Conservation (phyloP, 169 alveolate species). For the Babesia bovis region DNA sequence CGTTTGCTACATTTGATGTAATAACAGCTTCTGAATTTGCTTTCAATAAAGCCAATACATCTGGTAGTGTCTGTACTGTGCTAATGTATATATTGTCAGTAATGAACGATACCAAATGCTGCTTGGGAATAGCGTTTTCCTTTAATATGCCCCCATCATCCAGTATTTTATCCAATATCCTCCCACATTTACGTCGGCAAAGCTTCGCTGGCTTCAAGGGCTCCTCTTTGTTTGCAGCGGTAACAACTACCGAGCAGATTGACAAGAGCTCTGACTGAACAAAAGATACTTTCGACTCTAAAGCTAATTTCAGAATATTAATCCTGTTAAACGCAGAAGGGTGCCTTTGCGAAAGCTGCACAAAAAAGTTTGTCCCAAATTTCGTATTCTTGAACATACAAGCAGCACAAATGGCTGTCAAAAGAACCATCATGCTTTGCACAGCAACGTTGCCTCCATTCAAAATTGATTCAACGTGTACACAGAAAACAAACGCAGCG, state of each 20-base stretch:
- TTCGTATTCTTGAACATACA: slow-evolving; percentile 12
- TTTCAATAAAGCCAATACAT: background rate
- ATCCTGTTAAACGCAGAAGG: slow-evolving; percentile 23
- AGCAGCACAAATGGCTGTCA: slow-evolving; percentile 13
- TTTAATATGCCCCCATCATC: background rate
- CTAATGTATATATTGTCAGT: slow-evolving; percentile 15
- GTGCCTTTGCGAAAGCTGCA: slow-evolving; percentile 27
- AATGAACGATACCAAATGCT: background rate
- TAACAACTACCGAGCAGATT: slow-evolving; percentile 7
- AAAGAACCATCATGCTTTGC: slow-evolving; percentile 27
- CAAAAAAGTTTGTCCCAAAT: slow-evolving; percentile 34
- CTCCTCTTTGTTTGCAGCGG: background rate
- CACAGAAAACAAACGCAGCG: background rate
- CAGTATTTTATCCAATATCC: background rate
- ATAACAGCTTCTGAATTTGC: background rate
- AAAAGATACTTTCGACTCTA: slow-evolving; percentile 31
- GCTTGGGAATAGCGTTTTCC: background rate
- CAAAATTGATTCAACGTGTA: slow-evolving; percentile 8
- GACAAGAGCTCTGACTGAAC: slow-evolving; percentile 51
- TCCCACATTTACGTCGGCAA: slow-evolving; percentile 24
- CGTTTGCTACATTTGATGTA: background rate
- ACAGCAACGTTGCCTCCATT: slow-evolving; percentile 3
- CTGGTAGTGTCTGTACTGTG: slow-evolving; percentile 5
- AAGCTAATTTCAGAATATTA: slow-evolving; percentile 16
- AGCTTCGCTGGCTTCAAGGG: background rate